A percentile compares a stretch with the other conserved stretches of the same genome.
Conservation (phyloP, 169 alveolate species). For the Amoebophrya sp. region DNA sequence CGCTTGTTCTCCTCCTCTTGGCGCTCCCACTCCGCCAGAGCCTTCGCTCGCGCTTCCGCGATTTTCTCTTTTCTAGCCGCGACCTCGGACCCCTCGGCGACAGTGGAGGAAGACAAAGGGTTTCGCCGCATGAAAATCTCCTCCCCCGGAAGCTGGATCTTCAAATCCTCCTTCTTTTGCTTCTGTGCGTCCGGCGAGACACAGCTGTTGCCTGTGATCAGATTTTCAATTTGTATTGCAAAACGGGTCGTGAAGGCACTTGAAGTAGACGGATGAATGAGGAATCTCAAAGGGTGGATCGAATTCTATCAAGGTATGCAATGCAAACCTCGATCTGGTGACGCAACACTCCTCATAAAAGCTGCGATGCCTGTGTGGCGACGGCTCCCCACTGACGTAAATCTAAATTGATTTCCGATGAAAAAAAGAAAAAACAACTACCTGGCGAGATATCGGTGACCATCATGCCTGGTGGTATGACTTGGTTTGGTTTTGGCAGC, state of each 20-base stretch:
- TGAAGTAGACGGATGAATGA: too few species aligned
- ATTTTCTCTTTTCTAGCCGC: neutral
- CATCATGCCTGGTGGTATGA: neutral
- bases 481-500: neutral
- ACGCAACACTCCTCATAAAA: too few species aligned
- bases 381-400: too few species aligned
- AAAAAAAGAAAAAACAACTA: too few species aligned
- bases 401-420: too few species aligned
- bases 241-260: too few species aligned
- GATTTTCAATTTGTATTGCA: too few species aligned
- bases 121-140: neutral
- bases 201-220: neutral
- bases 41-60: neutral
- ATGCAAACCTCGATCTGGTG: too few species aligned
- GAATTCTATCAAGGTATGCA: too few species aligned
- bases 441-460: neutral
- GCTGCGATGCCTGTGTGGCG: too few species aligned
- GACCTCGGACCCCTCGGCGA: neutral
- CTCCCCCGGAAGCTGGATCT: neutral
- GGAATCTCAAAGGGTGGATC: too few species aligned
- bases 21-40: neutral
- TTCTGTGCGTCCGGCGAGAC: neutral
- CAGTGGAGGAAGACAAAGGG: neutral
- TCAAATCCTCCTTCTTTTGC: neutral
- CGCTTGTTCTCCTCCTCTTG: neutral